Base-by-base conservation (phyloP, 495 filamentous ascomycete species). In the Symbiotaphrina buchneri region DNA sequence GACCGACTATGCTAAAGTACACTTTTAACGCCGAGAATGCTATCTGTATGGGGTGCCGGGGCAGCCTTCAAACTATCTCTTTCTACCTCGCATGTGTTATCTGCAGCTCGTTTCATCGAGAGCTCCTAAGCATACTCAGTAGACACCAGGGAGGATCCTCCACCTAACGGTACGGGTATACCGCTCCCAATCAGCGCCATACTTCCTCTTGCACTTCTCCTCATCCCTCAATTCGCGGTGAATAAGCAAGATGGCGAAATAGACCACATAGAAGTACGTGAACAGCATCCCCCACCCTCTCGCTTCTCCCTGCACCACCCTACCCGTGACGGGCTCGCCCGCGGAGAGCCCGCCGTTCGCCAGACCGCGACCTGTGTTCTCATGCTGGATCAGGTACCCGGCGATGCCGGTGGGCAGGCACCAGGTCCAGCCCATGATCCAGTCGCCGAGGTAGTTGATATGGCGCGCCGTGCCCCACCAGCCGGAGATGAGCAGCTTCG, bases 371-470 rank as follows among this genome's bases (percentile, higher is more conserved):
- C n/a, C n/a, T n/a, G n/a, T n/a, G n/a, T n/a, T n/a, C n/a, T 59
- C 56, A 19, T 59, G 50, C 22, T 66, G 45, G 41, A 79, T 59
- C 3, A 58, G 43, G 46, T 82, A 92, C 18, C 83, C 83, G 0
- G 83, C 74, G 34, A 91, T 53, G 4, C 81, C 82, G 4, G 87
- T 94, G 0, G 90, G 87, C 14, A 97, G 58, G 36, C 71, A 78
- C 51, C 85, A 97, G 0, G 80, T 71, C 80, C 83, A 95, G 10
- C 71, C 65, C 70, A 91, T 80, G 32, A 84, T 53, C 85, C 85
- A 95, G 52, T 97, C 87, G 23, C 85, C 90, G n/a, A 91, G 51
- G 48, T 97, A 95, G 55, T 95, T 97, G 59, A 94, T 85, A 48
- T 97, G 90, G 11, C 90, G 63, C 8, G 82, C 74, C 14, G 63